A percentile compares a stretch with the other conserved stretches of the same genome.
phyloP scores from a whole-genome alignment of 177 flowering plant genomes.

The Vitis hybrid region DNA sequence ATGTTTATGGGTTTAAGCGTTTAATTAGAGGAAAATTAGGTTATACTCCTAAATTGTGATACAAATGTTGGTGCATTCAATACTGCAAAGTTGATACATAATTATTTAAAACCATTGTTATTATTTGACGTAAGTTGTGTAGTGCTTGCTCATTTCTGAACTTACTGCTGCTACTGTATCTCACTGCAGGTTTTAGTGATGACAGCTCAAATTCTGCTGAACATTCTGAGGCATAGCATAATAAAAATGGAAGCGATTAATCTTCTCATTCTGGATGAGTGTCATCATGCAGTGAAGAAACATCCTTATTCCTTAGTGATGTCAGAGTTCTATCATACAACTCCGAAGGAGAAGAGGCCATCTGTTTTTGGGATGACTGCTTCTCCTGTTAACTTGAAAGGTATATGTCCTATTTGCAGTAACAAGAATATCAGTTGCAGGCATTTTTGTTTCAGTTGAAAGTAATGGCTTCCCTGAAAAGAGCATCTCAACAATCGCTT shows the following conservation, averaged over 20 bases:
- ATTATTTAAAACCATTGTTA: too few species aligned
- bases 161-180: conserved; percentile 1
- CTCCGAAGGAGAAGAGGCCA: conserved; percentile 91
- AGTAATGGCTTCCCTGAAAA: background rate
- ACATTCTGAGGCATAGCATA: conserved; percentile 96
- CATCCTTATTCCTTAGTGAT: conserved; percentile 97
- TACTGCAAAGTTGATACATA: too few species aligned
- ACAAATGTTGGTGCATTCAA: too few species aligned
- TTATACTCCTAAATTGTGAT: too few species aligned
- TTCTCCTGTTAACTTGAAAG: conserved; percentile 97
- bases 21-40: too few species aligned
- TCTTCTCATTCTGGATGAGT: conserved; percentile 93
- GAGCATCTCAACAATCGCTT: background rate
- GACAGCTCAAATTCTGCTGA: conserved; percentile 98
- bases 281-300: conserved; percentile 99
- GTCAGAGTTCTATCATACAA: conserved; percentile 98
- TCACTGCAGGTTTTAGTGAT: conserved; percentile 86
- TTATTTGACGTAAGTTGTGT: too few species aligned
- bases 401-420: conserved; percentile 29
- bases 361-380: conserved; percentile 99
- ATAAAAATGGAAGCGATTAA: conserved; percentile 90
- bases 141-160: background rate
- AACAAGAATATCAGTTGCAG: background rate
- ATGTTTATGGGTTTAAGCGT: background rate
- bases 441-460: conserved; percentile 2